phyloP scores from a whole-genome alignment of 2,329 filamentous ascomycete species.

The Bretziella fagacearum region DNA sequence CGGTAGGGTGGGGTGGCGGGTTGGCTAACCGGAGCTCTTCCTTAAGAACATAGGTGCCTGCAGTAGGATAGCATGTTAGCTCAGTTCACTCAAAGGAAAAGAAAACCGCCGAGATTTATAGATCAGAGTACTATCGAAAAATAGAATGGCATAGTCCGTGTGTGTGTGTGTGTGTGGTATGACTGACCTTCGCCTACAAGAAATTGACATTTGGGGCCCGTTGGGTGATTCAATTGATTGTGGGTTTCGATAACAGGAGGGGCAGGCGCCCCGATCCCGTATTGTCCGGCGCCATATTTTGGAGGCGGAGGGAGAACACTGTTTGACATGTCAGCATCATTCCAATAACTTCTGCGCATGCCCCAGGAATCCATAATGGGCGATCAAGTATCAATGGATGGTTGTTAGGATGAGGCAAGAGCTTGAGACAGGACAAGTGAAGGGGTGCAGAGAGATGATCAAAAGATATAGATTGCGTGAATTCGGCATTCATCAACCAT shows the following conservation, averaged over 20 bases:
- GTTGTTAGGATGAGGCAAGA: not conserved
- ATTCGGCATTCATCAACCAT: too few species aligned
- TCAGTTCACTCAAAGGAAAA: too few species aligned
- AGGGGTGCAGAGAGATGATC: too few species aligned
- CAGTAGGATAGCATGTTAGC: not conserved
- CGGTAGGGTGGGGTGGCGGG: conserved; percentile 86
- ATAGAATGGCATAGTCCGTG: too few species aligned
- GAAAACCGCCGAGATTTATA: too few species aligned
- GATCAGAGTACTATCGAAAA: too few species aligned
- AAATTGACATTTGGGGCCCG: conserved; percentile 71
- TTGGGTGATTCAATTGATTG: conserved; percentile 67
- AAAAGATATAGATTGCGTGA: not conserved
- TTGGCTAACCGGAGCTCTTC: conserved; percentile 88
- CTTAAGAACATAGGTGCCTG: conserved; percentile 76
- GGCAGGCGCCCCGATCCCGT: conserved; percentile 37
- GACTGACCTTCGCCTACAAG: conserved; percentile 73
- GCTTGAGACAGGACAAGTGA: not conserved
- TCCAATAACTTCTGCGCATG: conserved; percentile 12
- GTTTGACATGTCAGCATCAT: conserved; percentile 12
- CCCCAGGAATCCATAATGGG: conserved; percentile 12
- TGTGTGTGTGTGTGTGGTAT: not conserved
- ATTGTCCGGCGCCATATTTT: conserved; percentile 61
- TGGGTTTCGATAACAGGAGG: conserved; percentile 81
- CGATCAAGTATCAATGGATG: not conserved
- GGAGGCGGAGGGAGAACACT: conserved; percentile 77